Base-by-base conservation (phyloP, 2,329 filamentous ascomycete species). In the Mariannaea elegans region DNA sequence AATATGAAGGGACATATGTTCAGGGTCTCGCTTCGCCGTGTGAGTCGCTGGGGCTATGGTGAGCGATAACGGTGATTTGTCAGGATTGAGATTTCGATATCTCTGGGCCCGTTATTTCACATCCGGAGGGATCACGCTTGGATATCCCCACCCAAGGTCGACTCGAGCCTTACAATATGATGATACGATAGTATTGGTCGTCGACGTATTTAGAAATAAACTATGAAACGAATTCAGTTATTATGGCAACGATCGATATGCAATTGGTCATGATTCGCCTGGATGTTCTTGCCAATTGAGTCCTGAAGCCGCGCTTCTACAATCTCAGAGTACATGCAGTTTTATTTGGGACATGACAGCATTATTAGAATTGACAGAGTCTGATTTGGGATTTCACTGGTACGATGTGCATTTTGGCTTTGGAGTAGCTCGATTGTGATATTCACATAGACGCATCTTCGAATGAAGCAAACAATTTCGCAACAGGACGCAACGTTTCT, bases 51-150 rank as follows among this genome's bases (percentile, higher is more conserved):
- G 42, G 18, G 48, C 13, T 55, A 59, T 59, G 65, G 65, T 59
- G 54, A 67, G 48, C 49, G 59, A 63, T 63, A 57, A 36, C 56
- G 56, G 51, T 71, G 68, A 71, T 71, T 71, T 71, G 68, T 71
- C 64, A 71, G 65, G 56, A 51, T 47, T 41, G 41, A 63, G 59
- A 56, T 55, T 64, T 63, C 55, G 47, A 46, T 47, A 41, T 59
- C 46, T 42, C 21, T 27, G 24, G 53, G 54, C 47, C 63, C 65
- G 63, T 63, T 70, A 50, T 56, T 56, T 56, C 45, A 66, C 18
- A 32, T 60, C 55, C 57, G 36, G 45, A 39, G 34, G 36, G 46
- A 58, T 62, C 41, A 56, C 59, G 52, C 57, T 60, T 56, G 29
- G 52, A 19, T 59, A 56, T 59, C 61, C 67, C 68, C 67, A 57